A percentile compares a stretch with the other conserved stretches of the same genome.
These are phyloP conservation scores for Phytophthora pinifolia DNA, from an alignment of 352 stramenopile species.

Conservation along the genomic window DNA sequence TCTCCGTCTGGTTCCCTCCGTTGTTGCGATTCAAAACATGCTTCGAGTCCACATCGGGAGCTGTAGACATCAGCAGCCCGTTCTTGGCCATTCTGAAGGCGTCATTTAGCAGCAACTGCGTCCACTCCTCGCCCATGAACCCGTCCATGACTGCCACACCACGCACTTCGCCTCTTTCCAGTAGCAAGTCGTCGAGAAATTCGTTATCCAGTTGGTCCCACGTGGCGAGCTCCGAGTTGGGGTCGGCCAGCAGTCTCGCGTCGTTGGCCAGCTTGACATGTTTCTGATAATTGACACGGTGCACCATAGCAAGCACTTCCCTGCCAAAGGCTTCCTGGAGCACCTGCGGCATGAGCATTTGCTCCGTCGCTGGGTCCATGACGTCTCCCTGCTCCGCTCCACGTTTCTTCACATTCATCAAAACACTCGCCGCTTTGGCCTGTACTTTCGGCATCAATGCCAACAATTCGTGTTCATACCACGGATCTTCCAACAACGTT, in stretches of 20 bases:
- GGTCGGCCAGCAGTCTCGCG: constrained; percentile 55
- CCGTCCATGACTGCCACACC: constrained; percentile 62
- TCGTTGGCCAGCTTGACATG: constrained; percentile 77
- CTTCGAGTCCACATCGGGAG: constrained; percentile 24
- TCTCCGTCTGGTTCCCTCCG: constrained; percentile 5
- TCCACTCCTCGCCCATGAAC: constrained; percentile 85
- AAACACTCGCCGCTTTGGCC: constrained; percentile 69
- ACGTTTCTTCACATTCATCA: constrained; percentile 80
- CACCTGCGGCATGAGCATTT: constrained; percentile 67
- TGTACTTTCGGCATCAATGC: constrained; percentile 83
- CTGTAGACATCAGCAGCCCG: constrained; percentile 43
- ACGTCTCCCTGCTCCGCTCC: constrained; percentile 69
- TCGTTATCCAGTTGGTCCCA: constrained; percentile 63
- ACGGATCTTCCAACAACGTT: constrained; percentile 68
- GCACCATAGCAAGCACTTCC: constrained; percentile 83
- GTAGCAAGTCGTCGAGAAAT: constrained; percentile 47
- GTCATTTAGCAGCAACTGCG: constrained; percentile 60
- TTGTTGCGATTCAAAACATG: constrained; percentile 18
- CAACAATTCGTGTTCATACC: constrained; percentile 80
- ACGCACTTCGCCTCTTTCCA: constrained; percentile 8
- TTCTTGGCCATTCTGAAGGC: constrained; percentile 63
- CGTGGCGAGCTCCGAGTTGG: constrained; percentile 47
- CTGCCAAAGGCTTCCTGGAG: constrained; percentile 84
- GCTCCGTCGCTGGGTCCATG: constrained; percentile 78
- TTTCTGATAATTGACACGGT: constrained; percentile 82